Evolutionary conservation across 306 rosid genomes (phyloP), one percentile per base, ranked within the genome.

Genomic region (Mucuna pruriens): DNA sequence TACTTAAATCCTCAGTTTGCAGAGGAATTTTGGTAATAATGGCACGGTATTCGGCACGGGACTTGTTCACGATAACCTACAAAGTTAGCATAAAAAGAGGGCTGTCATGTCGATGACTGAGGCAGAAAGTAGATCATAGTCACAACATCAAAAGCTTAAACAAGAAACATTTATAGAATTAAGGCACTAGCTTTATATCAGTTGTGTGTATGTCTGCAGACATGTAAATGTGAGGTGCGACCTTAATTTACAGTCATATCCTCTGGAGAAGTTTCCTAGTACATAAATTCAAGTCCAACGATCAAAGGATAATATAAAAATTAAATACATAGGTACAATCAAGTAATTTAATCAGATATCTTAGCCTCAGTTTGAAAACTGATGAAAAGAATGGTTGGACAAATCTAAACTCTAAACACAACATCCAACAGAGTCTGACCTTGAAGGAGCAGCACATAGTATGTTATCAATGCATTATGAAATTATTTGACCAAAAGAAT

Each of bases 21-120:
- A 93, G 13, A 9, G 98, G 98, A 63, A 95, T 87, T 85, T 86
- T 95, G 49, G 86, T 78, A 25, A 82, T 39, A 39, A 89, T 71
- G 77, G 91, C 96, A 71, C 88, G 92, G 78, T 90, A 95, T 60
- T 88, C 89, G 1, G 98, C 99, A 73, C 98, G 96, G 15, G 99
- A 93, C 88, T 90, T 95, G 78, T 95, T 90, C 83, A 93, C 94
- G 34, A 95, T 93, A 20, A 87, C 97, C 99, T 93, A 66, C 60
- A 75, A 86, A 66, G 51, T 65, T 69, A 33, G 75, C 68, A 76
- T 19, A 54, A 46, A 57, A 40, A 68, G 61, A 79, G 34, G 57
- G 49, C 39, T 52, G 7, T 68, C 77, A 63, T 10, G 10, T 76
- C 31, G 51, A 67, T 68, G 52, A 80, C 31, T 2, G 57, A 81